These are phyloP conservation scores for Fusarium falciforme DNA, from an alignment of 2,329 filamentous ascomycete species.

Conservation along the genomic window DNA sequence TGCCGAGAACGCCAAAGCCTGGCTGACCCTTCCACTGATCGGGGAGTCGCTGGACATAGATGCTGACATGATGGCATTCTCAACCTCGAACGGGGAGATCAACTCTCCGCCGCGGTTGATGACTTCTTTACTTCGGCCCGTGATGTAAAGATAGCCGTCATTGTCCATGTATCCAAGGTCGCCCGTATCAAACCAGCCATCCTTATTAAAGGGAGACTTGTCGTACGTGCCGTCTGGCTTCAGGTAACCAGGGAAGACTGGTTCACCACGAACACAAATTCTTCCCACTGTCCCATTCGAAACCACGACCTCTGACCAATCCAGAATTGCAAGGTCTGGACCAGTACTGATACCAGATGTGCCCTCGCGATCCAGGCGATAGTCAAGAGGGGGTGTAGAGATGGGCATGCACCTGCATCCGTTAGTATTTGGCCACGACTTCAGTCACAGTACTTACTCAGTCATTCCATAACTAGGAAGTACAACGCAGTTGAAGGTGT, in stretches of 20 bases:
- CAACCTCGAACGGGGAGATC: conserved; percentile 70
- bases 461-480: conserved; percentile 71
- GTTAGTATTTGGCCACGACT: background rate
- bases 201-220: conserved; percentile 57
- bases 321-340: conserved; percentile 62
- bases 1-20: conserved; percentile 65
- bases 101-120: conserved; percentile 69
- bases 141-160: conserved; percentile 65
- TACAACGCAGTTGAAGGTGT: conserved; percentile 63
- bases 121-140: conserved; percentile 66
- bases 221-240: conserved; percentile 56
- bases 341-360: conserved; percentile 65
- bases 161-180: conserved; percentile 64
- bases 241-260: conserved; percentile 63
- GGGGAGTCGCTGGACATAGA: conserved; percentile 55
- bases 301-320: conserved; percentile 51
- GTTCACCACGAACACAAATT: conserved; percentile 63
- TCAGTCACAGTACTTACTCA: conserved; percentile 49
- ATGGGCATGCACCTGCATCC: conserved; percentile 64
- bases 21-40: conserved; percentile 58
- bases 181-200: conserved; percentile 67
- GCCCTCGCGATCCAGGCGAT: conserved; percentile 62
- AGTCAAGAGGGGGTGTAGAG: conserved; percentile 64
- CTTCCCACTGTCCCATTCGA: conserved; percentile 54
- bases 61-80: conserved; percentile 64